Base-by-base conservation (phyloP, 2,329 filamentous ascomycete species). In the Nannizziopsis arthrosporioides region DNA sequence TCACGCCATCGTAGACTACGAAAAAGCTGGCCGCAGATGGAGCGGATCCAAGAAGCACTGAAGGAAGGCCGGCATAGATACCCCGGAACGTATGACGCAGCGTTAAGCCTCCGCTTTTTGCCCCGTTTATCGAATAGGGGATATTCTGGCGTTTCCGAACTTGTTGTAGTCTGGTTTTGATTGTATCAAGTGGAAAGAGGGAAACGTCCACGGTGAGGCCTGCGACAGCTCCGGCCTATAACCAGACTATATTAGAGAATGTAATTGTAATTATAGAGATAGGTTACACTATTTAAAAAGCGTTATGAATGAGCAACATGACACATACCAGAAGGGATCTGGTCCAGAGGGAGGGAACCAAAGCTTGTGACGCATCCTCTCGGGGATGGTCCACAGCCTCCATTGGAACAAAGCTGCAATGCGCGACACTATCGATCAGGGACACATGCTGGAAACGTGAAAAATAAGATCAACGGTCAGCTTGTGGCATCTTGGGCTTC, bases 21-120 rank as follows among this genome's bases (percentile, higher is more conserved):
- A 98, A 98, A 79, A 98, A 98, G 62, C 94, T 85, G 38, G 92
- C 90, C 1, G 93, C 92, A 48, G 88, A 87, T 0, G 92, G 92
- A 0, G 92, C 90, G 41, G 86, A 94, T 27, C 93, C 92, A 50
- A 95, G 82, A 44, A 96, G 73, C 0, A 89, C 88, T 50, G 81
- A 86, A 42, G 90, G 92, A 12, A 98, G 80, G 63, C 92, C 92
- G 40, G 85, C 83, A 73, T 98, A 98, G 59, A 96, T 86, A 53
- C 90, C 89, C 43, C 76, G 77, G 75, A 96, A 89, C 61, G 90
- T 90, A 62, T 92, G 90, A 2, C 82, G 81, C n/a, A 50, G 46
- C 8, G 59, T 60, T 17, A 55, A 56, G 31, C 22, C 22, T 18
- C 62, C 85, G 17, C 31, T 12, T 14, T 39, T 40, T 85, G 61